A percentile compares a stretch with the other conserved stretches of the same genome.
Evolutionary conservation across 2,329 filamentous ascomycete species (phyloP).

Genomic region (Talaromyces atroroseus): DNA sequence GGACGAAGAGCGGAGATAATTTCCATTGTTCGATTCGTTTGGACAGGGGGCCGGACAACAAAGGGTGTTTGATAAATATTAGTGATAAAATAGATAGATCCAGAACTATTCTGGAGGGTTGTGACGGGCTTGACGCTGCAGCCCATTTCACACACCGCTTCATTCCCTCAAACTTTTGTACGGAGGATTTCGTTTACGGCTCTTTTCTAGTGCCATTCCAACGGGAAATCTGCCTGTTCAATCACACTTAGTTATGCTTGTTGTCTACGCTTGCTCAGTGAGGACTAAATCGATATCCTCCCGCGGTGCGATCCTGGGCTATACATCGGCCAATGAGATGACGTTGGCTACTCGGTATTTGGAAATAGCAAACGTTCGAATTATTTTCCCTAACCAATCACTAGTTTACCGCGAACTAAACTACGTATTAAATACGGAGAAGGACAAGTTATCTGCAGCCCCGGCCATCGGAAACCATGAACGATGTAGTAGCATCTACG

Average conservation of each 20-base stretch:
- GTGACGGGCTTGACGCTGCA: neutral
- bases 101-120: neutral
- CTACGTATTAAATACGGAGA: neutral
- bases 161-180: neutral
- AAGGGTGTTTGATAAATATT: neutral
- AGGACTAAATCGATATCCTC: neutral
- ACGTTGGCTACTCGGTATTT: neutral
- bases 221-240: neutral
- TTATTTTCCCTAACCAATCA: too few species aligned
- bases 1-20: neutral
- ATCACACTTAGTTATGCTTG: neutral
- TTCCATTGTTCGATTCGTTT: neutral
- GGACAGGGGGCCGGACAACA: neutral
- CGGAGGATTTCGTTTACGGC: neutral
- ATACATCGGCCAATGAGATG: neutral
- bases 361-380: neutral
- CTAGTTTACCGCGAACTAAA: neutral
- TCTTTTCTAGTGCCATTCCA: neutral
- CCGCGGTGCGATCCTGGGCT: neutral
- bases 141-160: constrained; percentile 11
- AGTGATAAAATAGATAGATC: neutral
- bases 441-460: neutral
- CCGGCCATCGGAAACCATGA: neutral
- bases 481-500: neutral
- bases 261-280: neutral